Evolutionary conservation across 768 basidiomycete species (phyloP).

Genomic region (Pleurotus eryngii): DNA sequence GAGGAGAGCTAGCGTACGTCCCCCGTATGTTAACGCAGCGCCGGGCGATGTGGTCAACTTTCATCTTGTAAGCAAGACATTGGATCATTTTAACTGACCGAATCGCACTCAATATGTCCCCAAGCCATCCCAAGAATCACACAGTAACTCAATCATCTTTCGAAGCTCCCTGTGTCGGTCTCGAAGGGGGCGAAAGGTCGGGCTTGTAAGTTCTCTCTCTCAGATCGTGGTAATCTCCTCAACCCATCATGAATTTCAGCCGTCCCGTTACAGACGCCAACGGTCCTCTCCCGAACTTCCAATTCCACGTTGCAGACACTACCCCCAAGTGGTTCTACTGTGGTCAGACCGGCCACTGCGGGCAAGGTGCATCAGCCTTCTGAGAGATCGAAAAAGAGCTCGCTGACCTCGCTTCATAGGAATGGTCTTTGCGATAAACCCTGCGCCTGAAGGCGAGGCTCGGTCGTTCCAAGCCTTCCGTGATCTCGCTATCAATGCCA

Average conservation of each 20-base stretch:
- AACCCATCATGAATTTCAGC: conserved; percentile 2
- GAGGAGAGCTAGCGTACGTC: conserved; percentile 13
- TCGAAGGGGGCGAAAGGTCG: conserved; percentile 19
- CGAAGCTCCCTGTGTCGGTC: conserved; percentile 11
- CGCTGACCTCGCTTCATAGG: conserved; percentile 24
- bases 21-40: conserved; percentile 14
- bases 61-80: conserved; percentile 15
- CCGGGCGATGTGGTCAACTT: conserved; percentile 17
- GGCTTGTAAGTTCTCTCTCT: conserved; percentile 20
- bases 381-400: too few species aligned
- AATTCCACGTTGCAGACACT: conserved; percentile 17
- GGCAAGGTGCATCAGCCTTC: conserved; percentile 12
- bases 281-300: conserved; percentile 12
- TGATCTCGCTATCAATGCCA: conserved; percentile 28
- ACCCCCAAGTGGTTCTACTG: conserved; percentile 11
- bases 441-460: conserved; percentile 20
- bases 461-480: conserved; percentile 37
- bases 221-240: too few species aligned
- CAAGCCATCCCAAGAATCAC: conserved; percentile 23
- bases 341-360: conserved; percentile 21
- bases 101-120: neutral
- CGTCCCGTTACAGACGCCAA: conserved; percentile 12
- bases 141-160: conserved; percentile 33
- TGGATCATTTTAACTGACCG: neutral
- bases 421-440: conserved; percentile 53